Base-by-base conservation (phyloP, 257 asterid species). In the Haberlea rhodopensis region DNA sequence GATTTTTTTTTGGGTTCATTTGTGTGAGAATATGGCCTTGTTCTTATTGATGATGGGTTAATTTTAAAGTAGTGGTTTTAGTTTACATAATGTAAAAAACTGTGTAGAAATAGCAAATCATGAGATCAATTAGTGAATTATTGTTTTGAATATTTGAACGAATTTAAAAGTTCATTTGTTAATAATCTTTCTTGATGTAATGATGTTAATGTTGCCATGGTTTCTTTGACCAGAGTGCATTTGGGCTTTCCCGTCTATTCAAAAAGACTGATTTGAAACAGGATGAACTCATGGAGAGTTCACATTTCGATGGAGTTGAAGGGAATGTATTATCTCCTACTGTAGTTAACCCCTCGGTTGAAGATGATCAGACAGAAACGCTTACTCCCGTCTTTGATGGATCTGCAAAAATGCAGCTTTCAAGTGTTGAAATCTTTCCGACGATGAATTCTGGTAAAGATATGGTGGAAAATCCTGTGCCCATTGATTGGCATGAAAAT, bases 231-330 rank as follows among this genome's bases (percentile, higher is more conserved):
- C 75, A 90, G 97, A 92, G 87, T 53, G 84, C 95, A 9, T 94
- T 67, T 82, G 95, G 90, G 60, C 96, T 94, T 24, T 90, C 95
- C 69, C 96, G 99, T 8, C 76, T 94, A 62, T 88, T 94, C 53
- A 90, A 72, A 67, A 94, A 90, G 89, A 63, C 74, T 55, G 97
- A 84, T 53, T 64, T 81, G 64, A 87, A 79, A 75, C 79, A 54
- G 75, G 97, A 90, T 51, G 90, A 80, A 62, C 63, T 43, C 58
- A 43, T 62, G 60, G 92, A 76, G 48, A 64, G 54, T 69, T 68
- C 95, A 40, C 80, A 76, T 65, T 28, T 62, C 16, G 82, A 70
- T 11, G 91, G 75, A 68, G 77, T 25, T 78, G 95, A 83, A 66
- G 81, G 71, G 70, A 81, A 37, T 19, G 66, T 53, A 57, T 65